A percentile compares a stretch with the other conserved stretches of the same genome.
These are phyloP conservation scores for Triadica sebifera DNA, from an alignment of 345 rosid species.

Conservation along the genomic window DNA sequence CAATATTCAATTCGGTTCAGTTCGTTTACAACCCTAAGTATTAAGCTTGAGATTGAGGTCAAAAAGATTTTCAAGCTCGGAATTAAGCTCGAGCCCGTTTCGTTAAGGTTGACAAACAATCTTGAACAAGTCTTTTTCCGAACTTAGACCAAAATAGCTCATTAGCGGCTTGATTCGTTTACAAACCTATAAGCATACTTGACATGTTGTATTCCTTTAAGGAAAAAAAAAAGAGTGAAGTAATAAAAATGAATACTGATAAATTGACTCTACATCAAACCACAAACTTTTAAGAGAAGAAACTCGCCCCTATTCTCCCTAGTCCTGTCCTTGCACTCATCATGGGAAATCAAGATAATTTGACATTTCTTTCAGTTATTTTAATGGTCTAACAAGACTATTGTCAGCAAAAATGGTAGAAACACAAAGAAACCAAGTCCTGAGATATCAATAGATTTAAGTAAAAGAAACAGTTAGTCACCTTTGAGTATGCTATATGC, in stretches of 20 bases:
- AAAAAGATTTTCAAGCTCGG: too few relatives aligned
- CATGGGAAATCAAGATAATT: background rate
- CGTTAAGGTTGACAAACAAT: too few relatives aligned
- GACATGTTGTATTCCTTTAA: background rate
- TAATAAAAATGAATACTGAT: background rate
- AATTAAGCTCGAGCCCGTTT: too few relatives aligned
- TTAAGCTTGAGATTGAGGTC: too few relatives aligned
- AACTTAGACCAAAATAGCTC: too few relatives aligned
- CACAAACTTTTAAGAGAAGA: background rate
- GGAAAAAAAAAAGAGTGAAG: too few relatives aligned
- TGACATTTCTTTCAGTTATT: background rate
- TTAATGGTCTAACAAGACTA: background rate
- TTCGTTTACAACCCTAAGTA: too few relatives aligned
- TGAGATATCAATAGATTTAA: background rate
- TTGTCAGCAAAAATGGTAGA: background rate
- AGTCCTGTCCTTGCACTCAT: background rate
- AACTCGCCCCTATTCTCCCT: background rate
- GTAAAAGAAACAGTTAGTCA: conserved; percentile 20
- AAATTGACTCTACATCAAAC: background rate
- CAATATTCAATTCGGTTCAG: too few relatives aligned
- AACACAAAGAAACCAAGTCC: background rate
- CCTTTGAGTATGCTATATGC: conserved; percentile 68
- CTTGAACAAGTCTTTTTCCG: too few relatives aligned
- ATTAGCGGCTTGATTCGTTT: too few relatives aligned
- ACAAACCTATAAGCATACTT: too few relatives aligned